Percentiles rank a stretch among this genome's conserved stretches.
Conservation (phyloP, 75 land plant genomes). For the Larix kaempferi region DNA sequence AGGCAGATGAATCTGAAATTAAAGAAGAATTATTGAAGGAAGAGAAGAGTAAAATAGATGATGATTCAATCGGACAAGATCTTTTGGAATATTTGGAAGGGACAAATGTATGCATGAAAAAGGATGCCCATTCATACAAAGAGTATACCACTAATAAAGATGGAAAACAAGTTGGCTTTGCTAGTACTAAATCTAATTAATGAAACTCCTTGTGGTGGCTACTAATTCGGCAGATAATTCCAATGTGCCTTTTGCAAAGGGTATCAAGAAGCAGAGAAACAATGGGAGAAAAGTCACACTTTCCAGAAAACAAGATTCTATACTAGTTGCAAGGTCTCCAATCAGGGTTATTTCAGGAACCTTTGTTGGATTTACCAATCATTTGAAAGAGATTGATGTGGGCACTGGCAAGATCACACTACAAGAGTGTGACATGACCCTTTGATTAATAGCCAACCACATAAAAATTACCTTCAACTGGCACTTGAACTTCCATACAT, state of each 20-base stretch:
- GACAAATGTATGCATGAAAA: not conserved
- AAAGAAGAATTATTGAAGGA: slow-evolving; percentile 20
- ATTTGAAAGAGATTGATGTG: slow-evolving; percentile 43
- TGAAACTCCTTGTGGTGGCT: not conserved
- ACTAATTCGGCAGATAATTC: not conserved
- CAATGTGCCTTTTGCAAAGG: slow-evolving; percentile 14
- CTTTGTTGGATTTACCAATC: slow-evolving; percentile 47
- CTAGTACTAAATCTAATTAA: not conserved
- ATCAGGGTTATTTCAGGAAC: slow-evolving; percentile 51
- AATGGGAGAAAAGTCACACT: not conserved
- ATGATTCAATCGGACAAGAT: not conserved
- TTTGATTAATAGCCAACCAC: too few species aligned
- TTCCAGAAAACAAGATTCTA: not conserved
- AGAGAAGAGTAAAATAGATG: slow-evolving; percentile 2
- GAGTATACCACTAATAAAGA: not conserved
- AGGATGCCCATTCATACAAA: not conserved
- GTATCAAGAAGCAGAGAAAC: slow-evolving; percentile 18
- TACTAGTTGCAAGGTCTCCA: slow-evolving; percentile 30
- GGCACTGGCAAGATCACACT: slow-evolving; percentile 46
- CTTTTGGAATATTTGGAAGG: not conserved
- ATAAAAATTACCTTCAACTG: too few species aligned
- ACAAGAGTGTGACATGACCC: too few species aligned
- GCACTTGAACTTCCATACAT: too few species aligned
- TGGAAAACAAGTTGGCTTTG: slow-evolving; percentile 3
- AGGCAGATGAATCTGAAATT: slow-evolving; percentile 30